These are phyloP conservation scores for Morella rubra DNA, from an alignment of 306 rosid genomes.

Conservation along the genomic window DNA sequence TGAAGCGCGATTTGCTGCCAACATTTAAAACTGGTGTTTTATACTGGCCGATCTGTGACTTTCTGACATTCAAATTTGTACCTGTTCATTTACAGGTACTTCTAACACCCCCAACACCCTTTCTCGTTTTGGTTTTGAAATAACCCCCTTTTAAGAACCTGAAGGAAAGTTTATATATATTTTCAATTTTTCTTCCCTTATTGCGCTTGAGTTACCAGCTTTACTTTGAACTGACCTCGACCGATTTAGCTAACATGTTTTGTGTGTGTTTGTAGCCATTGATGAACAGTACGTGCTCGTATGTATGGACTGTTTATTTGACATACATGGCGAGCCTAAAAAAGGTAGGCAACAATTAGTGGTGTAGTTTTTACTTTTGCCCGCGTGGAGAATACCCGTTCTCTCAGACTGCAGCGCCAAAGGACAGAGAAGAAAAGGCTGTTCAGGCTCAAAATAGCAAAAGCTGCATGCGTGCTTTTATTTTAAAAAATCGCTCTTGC, in stretches of 20 bases:
- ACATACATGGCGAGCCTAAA: constrained; percentile 76
- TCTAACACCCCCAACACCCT: background rate
- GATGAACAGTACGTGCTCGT: constrained; percentile 63
- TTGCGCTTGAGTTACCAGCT: constrained; percentile 12
- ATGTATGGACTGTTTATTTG: constrained; percentile 72
- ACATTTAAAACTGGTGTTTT: constrained; percentile 52
- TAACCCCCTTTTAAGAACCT: background rate
- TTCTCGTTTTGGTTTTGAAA: background rate
- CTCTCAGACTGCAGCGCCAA: background rate
- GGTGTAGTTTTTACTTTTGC: background rate
- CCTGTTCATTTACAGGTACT: constrained; percentile 75
- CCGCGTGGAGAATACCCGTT: background rate
- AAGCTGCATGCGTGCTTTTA: background rate
- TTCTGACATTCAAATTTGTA: constrained; percentile 57
- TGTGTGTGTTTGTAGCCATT: constrained; percentile 57
- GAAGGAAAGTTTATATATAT: background rate
- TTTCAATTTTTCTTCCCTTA: constrained; percentile 9
- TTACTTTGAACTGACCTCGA: background rate
- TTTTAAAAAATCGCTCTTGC: background rate
- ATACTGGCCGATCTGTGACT: constrained; percentile 79
- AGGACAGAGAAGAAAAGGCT: background rate
- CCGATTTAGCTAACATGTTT: constrained; percentile 17
- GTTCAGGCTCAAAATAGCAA: background rate
- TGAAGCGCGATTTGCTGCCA: constrained; percentile 70
- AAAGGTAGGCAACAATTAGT: constrained; percentile 24